Percentiles rank a stretch among this genome's conserved stretches.
phyloP scores from a whole-genome alignment of 257 asterid genomes.

The Leptodermis oblonga region DNA sequence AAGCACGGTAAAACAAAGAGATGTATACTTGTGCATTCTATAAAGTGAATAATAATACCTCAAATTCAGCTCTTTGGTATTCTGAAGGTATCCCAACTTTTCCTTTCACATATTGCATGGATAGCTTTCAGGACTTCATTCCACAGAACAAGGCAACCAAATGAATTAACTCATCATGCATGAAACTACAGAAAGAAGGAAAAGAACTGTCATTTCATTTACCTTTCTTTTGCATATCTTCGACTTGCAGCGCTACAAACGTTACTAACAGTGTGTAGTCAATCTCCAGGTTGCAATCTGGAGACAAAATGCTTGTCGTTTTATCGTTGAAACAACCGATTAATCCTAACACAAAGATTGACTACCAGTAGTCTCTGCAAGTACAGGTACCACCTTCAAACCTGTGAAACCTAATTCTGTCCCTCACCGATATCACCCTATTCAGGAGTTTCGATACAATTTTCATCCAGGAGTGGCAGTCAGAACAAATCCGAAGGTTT shows the following conservation, averaged over 20 bases:
- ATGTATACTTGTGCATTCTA: too few species aligned
- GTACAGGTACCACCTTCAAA: conserved; percentile 62
- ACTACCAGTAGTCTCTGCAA: conserved; percentile 77
- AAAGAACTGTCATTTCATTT: neutral
- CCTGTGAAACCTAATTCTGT: conserved; percentile 69
- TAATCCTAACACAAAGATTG: neutral
- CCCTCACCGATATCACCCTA: conserved; percentile 65
- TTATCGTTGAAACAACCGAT: neutral
- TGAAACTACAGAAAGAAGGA: neutral
- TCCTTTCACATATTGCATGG: too few species aligned
- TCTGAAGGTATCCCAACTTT: too few species aligned
- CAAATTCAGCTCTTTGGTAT: too few species aligned
- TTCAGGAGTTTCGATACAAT: conserved; percentile 53
- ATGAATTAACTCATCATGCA: neutral
- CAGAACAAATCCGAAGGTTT: conserved; percentile 70
- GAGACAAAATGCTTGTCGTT: neutral
- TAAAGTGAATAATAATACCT: too few species aligned
- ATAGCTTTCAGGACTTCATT: neutral
- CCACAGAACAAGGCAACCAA: neutral
- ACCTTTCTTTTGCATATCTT: neutral
- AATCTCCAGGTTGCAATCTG: neutral
- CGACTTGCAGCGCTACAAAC: neutral
- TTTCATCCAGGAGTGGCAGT: conserved; percentile 81
- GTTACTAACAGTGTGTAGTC: neutral
- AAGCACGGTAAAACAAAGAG: too few species aligned